Evolutionary conservation across 768 basidiomycete genomes (phyloP).

Genomic region (Lentinula sp.): DNA sequence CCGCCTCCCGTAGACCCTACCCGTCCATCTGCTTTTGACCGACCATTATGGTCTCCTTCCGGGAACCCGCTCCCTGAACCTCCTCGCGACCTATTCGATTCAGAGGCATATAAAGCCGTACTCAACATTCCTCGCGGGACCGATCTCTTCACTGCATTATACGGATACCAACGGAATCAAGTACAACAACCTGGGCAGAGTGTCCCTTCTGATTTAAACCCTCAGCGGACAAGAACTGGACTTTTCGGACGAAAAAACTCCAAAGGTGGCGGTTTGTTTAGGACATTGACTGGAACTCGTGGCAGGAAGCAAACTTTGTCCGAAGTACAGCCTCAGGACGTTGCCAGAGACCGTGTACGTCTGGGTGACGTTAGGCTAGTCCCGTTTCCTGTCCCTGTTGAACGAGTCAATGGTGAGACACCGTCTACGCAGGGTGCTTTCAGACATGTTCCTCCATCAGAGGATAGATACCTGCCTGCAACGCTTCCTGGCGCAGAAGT

Average conservation of each 20-base stretch:
- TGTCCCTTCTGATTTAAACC: background rate
- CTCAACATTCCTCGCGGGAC: constrained; percentile 47
- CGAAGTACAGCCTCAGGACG: constrained; percentile 9
- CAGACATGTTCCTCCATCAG: constrained; percentile 14
- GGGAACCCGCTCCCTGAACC: constrained; percentile 60
- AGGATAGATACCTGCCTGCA: constrained; percentile 8
- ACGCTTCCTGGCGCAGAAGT: background rate
- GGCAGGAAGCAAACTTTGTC: constrained; percentile 6
- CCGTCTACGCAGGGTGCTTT: constrained; percentile 5
- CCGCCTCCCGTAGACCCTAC: constrained; percentile 24
- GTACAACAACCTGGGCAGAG: background rate
- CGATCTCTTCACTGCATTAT: constrained; percentile 27
- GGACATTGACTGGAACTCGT: constrained; percentile 32
- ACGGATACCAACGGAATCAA: constrained; percentile 11
- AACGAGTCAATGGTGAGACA: background rate
- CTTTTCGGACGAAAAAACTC: constrained; percentile 24
- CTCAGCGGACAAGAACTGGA: constrained; percentile 13
- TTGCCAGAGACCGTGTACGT: background rate
- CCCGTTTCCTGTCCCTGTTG: constrained; percentile 2
- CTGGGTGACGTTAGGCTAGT: background rate
- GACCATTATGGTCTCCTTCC: constrained; percentile 16
- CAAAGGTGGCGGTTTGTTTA: constrained; percentile 36
- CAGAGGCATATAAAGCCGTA: constrained; percentile 50
- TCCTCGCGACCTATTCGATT: constrained; percentile 54
- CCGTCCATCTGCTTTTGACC: constrained; percentile 21